These are phyloP conservation scores for Umbelopsis sp. DNA, from an alignment of 192 early-diverging fungal species.

Conservation along the genomic window DNA sequence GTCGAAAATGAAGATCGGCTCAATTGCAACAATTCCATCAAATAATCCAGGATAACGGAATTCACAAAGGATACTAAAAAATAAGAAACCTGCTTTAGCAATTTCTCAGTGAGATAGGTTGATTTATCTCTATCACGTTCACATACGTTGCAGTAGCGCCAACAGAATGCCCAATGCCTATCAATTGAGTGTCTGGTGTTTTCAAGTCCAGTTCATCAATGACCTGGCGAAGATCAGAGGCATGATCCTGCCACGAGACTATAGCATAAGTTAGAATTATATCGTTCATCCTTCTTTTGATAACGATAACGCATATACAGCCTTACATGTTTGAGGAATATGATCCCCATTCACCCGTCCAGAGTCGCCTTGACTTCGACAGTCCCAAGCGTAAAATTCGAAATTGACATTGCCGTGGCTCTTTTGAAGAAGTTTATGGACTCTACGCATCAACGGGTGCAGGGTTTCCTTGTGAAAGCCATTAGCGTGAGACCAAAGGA, in stretches of 20 bases:
- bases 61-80: slow-evolving; percentile 21
- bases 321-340: slow-evolving; percentile 41
- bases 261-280: neutral
- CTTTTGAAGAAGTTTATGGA: slow-evolving; percentile 24
- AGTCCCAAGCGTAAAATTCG: slow-evolving; percentile 55
- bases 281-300: neutral
- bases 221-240: slow-evolving; percentile 48
- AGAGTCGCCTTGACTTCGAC: slow-evolving; percentile 60
- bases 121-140: neutral
- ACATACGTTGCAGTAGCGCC: slow-evolving; percentile 37
- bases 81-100: neutral
- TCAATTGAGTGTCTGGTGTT: slow-evolving; percentile 26
- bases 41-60: slow-evolving; percentile 20
- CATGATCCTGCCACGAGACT: slow-evolving; percentile 59
- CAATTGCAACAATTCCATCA: slow-evolving; percentile 6
- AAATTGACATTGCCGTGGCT: slow-evolving; percentile 19
- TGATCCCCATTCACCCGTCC: slow-evolving; percentile 49
- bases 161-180: slow-evolving; percentile 65
- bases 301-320: neutral
- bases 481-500: slow-evolving; percentile 61
- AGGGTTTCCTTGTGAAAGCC: slow-evolving; percentile 63
- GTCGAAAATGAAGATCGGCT: slow-evolving; percentile 14
- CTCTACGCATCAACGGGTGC: slow-evolving; percentile 47
- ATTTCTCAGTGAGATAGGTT: too few relatives aligned
- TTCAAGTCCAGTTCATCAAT: slow-evolving; percentile 41